These are phyloP conservation scores for Cladophialophora yegresii DNA, from an alignment of 2,329 filamentous ascomycete genomes.

Conservation along the genomic window DNA sequence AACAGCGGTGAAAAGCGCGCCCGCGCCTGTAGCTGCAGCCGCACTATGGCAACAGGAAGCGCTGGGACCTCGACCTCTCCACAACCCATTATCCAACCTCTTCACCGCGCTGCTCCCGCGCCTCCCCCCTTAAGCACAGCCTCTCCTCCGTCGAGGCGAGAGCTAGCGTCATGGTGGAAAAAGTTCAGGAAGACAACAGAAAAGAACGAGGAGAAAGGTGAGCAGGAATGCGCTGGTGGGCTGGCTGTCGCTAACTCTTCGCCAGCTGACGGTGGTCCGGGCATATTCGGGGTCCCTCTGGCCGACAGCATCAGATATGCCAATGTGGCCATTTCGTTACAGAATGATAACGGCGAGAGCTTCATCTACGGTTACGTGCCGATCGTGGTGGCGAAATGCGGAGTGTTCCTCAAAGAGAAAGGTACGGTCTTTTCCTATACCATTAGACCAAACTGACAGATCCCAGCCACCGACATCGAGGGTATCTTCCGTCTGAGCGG, in stretches of 20 bases:
- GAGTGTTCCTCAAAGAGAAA: slow-evolving; percentile 96
- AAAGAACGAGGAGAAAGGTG: slow-evolving; percentile 66
- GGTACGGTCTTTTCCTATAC: slow-evolving; percentile 58
- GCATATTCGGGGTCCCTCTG: slow-evolving; percentile 92
- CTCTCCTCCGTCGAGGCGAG: slow-evolving; percentile 80
- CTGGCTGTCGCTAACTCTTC: slow-evolving; percentile 21
- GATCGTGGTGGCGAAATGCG: slow-evolving; percentile 97
- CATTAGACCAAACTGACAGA: slow-evolving; percentile 40
- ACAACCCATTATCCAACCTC: slow-evolving; percentile 25
- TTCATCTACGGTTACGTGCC: slow-evolving; percentile 99
- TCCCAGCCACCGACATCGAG: slow-evolving; percentile 82
- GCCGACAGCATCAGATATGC: slow-evolving; percentile 95
- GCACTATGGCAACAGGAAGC: slow-evolving; percentile 33
- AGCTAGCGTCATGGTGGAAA: slow-evolving; percentile 96
- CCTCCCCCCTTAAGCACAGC: slow-evolving; percentile 54
- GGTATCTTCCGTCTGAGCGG: slow-evolving; percentile 96
- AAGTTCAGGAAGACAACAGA: slow-evolving; percentile 76
- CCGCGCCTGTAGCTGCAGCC: slow-evolving; percentile 32
- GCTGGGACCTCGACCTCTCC: slow-evolving; percentile 26
- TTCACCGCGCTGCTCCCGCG: slow-evolving; percentile 42
- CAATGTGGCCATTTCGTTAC: slow-evolving; percentile 94
- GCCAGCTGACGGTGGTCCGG: slow-evolving; percentile 42
- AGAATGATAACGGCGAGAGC: slow-evolving; percentile 87
- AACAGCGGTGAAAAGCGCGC: slow-evolving; percentile 17
- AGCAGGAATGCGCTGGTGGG: slow-evolving; percentile 30